Base-by-base conservation (phyloP, 352 stramenopile genomes). In the Hyaloperonospora arabidopsidis region DNA sequence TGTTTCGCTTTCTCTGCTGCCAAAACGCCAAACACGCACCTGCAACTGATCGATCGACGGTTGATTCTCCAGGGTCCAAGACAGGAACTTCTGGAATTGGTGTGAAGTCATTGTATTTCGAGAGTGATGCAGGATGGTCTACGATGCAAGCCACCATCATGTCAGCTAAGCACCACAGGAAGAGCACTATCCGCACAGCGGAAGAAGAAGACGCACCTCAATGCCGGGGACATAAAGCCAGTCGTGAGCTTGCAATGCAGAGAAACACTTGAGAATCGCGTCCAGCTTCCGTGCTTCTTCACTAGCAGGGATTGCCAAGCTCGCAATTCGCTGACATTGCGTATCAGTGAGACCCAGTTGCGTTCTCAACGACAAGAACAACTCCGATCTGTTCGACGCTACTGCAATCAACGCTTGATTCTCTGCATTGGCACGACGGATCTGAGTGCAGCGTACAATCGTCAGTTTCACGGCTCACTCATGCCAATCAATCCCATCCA, bases 221-320 rank as follows among this genome's bases (percentile, higher is more conserved):
- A 83, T 89, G 38, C 84, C 79, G 5, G 78, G 74, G 34, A 92
- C 89, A 49, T 89, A 88, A 19, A 94, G 71, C 84, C 84, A 94
- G 60, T 92, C 82, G 55, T 94, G 84, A 0, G 79, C 80, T 32
- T 74, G 79, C 12, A 94, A 52, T 17, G 83, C 79, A 8, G 84
- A 84, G 47, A 94, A 94, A 41, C 84, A 94, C 52, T 94, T 94
- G n/a, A 69, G 68, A 47, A 94, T 91, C 1, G 74, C 83, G 22
- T 89, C 79, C 6, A 94, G 68, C 50, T 91, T 87, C 15, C 68
- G 70, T 25, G 77, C 64, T 62, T 94, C 84, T 32, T 91, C 72
- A 15, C 69, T 79, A 2, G 82, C 72, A 18, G 70, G 54, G 5
- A 60, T 45, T 12, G 63, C 62, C 45, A 91, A 52, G 29, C 56